Evolutionary conservation across 2,329 filamentous ascomycete species (phyloP).

Genomic region (Ascosphaera pollenicola): DNA sequence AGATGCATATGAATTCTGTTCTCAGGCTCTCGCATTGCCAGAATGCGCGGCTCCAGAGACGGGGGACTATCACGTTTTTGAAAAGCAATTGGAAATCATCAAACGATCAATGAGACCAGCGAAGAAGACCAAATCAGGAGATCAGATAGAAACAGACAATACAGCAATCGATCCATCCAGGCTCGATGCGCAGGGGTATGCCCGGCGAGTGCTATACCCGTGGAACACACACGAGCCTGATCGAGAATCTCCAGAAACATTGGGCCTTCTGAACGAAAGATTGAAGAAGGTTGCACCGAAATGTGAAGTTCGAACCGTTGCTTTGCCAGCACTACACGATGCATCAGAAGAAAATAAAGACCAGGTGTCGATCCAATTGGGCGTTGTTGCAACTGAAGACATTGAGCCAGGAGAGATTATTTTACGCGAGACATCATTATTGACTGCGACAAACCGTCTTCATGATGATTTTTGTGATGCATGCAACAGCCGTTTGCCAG

Average conservation of each 20-base stretch:
- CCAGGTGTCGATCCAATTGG: conserved; percentile 46
- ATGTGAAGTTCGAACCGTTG: conserved; percentile 54
- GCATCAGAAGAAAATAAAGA: conserved; percentile 5
- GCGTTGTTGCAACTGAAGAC: conserved; percentile 70
- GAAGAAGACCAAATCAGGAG: not conserved
- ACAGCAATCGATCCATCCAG: conserved; percentile 11
- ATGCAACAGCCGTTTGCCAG: conserved; percentile 53
- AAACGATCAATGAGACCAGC: conserved; percentile 5
- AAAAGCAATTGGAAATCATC: conserved; percentile 11
- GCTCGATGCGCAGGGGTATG: conserved; percentile 18
- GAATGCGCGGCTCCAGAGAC: conserved; percentile 3
- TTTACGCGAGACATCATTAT: conserved; percentile 59
- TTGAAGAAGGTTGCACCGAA: conserved; percentile 53
- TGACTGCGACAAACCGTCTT: conserved; percentile 74
- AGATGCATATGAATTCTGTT: conserved; percentile 19
- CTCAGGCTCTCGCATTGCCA: conserved; percentile 11
- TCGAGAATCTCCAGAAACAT: conserved; percentile 28
- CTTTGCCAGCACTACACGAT: conserved; percentile 47
- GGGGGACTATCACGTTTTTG: conserved; percentile 4
- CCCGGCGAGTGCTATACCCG: conserved; percentile 34
- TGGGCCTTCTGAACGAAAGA: conserved; percentile 49
- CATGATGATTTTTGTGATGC: conserved; percentile 80
- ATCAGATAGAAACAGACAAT: conserved; percentile 6
- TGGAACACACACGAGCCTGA: conserved; percentile 42
- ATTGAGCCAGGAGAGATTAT: conserved; percentile 56